These are phyloP conservation scores for Triglochin maritima DNA, from an alignment of 106 monocot species.

Conservation along the genomic window DNA sequence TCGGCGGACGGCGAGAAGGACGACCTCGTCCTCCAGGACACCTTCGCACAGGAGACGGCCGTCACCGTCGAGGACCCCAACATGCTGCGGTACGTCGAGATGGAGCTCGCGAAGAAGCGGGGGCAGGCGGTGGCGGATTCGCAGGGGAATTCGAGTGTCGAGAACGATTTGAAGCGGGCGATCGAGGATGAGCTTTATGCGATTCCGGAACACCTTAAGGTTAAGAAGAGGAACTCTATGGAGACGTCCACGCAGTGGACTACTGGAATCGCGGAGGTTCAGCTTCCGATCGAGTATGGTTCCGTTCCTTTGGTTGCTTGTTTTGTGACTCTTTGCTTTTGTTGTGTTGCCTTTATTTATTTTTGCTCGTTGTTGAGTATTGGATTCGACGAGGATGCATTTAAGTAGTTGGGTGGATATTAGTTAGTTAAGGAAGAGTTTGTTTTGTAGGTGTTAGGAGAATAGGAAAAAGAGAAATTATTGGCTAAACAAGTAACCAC, in stretches of 20 bases:
- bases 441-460: too few relatives aligned
- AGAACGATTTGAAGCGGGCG: constrained; percentile 40
- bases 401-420: too few relatives aligned
- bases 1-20: constrained; percentile 63
- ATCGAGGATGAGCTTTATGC: constrained; percentile 66
- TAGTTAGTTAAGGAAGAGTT: too few relatives aligned
- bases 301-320: too few relatives aligned
- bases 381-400: too few relatives aligned
- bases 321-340: too few relatives aligned
- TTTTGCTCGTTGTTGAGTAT: too few relatives aligned
- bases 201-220: constrained; percentile 89
- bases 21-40: constrained; percentile 81
- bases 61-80: constrained; percentile 94
- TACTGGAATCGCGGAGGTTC: constrained; percentile 94
- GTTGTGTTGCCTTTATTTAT: too few relatives aligned
- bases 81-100: constrained; percentile 93
- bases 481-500: too few relatives aligned
- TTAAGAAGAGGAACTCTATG: constrained; percentile 90
- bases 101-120: constrained; percentile 61
- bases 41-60: constrained; percentile 95
- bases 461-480: too few relatives aligned
- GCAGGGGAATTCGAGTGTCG: constrained; percentile 29
- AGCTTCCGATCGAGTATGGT: constrained; percentile 80
- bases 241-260: constrained; percentile 99
- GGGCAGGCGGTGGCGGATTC: constrained; percentile 46